These are phyloP conservation scores for Erythrobasidium yunnanense DNA, from an alignment of 768 basidiomycete species.

Conservation along the genomic window DNA sequence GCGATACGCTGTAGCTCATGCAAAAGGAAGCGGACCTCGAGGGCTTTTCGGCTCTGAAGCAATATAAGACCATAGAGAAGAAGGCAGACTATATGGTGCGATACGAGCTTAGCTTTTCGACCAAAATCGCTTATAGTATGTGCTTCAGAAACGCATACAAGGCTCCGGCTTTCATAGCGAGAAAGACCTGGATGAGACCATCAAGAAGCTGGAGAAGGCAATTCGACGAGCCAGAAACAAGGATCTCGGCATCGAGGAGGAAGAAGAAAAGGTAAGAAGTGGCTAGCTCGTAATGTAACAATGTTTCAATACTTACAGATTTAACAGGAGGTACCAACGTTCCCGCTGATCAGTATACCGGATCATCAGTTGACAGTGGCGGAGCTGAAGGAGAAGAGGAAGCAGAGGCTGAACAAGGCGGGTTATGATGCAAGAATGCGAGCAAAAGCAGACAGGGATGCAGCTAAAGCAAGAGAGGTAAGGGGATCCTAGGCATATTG, in stretches of 20 bases:
- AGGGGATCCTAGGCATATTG: not conserved
- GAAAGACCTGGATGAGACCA: slow-evolving; percentile 57
- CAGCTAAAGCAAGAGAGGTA: slow-evolving; percentile 52
- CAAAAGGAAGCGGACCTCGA: slow-evolving; percentile 68
- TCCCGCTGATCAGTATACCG: slow-evolving; percentile 80
- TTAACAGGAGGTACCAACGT: slow-evolving; percentile 67
- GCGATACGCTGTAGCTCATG: slow-evolving; percentile 48
- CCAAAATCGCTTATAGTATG: not conserved
- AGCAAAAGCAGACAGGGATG: slow-evolving; percentile 73
- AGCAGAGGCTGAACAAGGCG: slow-evolving; percentile 82
- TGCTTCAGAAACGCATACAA: slow-evolving; percentile 37
- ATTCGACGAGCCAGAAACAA: slow-evolving; percentile 70
- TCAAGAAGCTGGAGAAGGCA: slow-evolving; percentile 74
- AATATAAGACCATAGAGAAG: slow-evolving; percentile 51
- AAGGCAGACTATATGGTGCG: slow-evolving; percentile 60
- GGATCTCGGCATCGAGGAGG: slow-evolving; percentile 63
- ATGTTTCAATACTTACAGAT: too few species aligned
- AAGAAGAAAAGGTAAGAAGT: slow-evolving; percentile 44
- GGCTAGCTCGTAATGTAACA: too few species aligned
- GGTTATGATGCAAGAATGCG: slow-evolving; percentile 82
- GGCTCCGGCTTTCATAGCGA: slow-evolving; percentile 56
- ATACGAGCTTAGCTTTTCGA: not conserved
- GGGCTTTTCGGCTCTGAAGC: slow-evolving; percentile 55
- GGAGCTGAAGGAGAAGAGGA: slow-evolving; percentile 81
- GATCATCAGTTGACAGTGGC: slow-evolving; percentile 85